A percentile compares a stretch with the other conserved stretches of the same genome.
phyloP scores from a whole-genome alignment of 805 yeast genomes.

The Nakazawaea sp. region DNA sequence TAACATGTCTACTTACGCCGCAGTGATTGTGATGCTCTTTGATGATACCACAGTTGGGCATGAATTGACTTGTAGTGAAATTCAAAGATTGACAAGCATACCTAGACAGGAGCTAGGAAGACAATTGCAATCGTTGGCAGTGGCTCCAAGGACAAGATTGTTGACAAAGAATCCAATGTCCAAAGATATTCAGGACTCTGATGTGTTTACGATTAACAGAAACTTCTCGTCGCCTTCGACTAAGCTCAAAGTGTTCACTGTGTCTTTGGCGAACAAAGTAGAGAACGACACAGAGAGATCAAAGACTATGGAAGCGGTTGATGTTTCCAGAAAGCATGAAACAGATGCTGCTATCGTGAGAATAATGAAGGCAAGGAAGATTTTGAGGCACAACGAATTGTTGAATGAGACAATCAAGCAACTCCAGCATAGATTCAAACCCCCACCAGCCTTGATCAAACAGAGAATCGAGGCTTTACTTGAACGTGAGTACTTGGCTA shows the following conservation, averaged over 20 bases:
- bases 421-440: conserved; percentile 56
- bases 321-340: conserved; percentile 58
- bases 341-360: conserved; percentile 85
- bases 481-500: conserved; percentile 73
- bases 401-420: conserved; percentile 59
- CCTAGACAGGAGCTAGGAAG: conserved; percentile 69
- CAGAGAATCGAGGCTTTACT: conserved; percentile 66
- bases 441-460: conserved; percentile 62
- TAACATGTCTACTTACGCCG: conserved; percentile 75
- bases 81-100: conserved; percentile 58
- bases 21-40: conserved; percentile 71
- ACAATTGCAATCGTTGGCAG: conserved; percentile 76
- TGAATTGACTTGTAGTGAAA: conserved; percentile 52
- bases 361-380: conserved; percentile 72
- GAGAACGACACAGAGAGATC: conserved; percentile 49
- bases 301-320: conserved; percentile 48
- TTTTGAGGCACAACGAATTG: conserved; percentile 55
- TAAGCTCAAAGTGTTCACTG: conserved; percentile 71
- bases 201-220: conserved; percentile 60
- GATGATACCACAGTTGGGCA: conserved; percentile 34
- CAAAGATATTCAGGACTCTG: conserved; percentile 57
- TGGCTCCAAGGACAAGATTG: conserved; percentile 77
- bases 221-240: conserved; percentile 61
- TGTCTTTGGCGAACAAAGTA: conserved; percentile 35
- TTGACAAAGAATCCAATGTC: conserved; percentile 70